Conservation (phyloP, 495 filamentous ascomycete species). For the Lentithecium fluviatile region DNA sequence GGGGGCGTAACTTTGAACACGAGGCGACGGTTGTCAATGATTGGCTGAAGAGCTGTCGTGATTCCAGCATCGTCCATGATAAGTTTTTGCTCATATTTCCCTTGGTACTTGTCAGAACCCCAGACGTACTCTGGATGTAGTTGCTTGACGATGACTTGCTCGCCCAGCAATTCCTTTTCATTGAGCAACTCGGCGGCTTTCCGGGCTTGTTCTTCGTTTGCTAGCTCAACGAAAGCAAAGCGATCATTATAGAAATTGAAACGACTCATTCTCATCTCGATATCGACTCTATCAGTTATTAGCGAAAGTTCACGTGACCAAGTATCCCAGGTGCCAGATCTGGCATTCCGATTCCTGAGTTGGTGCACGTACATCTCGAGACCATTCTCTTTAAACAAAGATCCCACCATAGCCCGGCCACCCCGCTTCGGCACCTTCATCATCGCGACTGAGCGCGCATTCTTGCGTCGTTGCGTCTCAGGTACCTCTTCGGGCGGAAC, state of each 20-base stretch:
- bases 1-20: neutral
- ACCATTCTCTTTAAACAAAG: neutral
- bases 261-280: neutral
- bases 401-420: neutral
- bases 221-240: neutral
- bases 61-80: too few relatives aligned
- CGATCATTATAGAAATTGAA: slow-evolving; percentile 1
- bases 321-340: neutral
- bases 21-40: too few relatives aligned
- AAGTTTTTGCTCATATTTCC: too few relatives aligned
- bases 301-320: neutral
- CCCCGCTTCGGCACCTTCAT: neutral
- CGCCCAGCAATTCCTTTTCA: neutral
- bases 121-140: neutral
- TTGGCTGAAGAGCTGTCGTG: too few relatives aligned
- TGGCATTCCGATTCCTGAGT: neutral
- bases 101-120: neutral
- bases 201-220: neutral
- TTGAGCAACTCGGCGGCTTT: neutral
- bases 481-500: neutral
- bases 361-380: slow-evolving; percentile 1
- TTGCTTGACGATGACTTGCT: neutral
- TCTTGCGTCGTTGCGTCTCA: neutral
- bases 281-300: neutral
- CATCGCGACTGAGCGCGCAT: neutral